phyloP scores from a whole-genome alignment of 78 protist species.

The Andalucia godoyi region DNA sequence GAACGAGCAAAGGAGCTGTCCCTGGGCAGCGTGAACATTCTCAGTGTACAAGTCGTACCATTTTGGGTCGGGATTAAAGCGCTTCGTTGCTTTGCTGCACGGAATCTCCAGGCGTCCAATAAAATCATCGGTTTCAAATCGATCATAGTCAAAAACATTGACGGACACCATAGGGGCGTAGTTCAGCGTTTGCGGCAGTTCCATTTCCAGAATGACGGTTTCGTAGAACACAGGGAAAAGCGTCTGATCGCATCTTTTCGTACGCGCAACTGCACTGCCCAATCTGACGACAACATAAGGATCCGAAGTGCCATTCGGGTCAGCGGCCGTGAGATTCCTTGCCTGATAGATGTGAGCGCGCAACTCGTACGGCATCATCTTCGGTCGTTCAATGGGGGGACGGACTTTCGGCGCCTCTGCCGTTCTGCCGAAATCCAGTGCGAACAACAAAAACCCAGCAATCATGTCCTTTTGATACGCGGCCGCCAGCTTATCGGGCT shows the following conservation, averaged over 20 bases:
- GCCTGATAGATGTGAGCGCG: slow-evolving; percentile 20
- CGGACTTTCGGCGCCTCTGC: background rate
- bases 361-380: background rate
- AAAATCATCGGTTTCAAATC: background rate
- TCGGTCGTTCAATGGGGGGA: background rate
- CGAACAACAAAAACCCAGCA: slow-evolving; percentile 7
- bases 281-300: background rate
- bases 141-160: background rate
- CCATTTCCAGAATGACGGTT: background rate
- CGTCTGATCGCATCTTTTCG: slow-evolving; percentile 9
- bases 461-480: background rate
- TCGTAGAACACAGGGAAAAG: slow-evolving; percentile 11
- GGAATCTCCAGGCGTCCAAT: background rate
- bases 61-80: background rate
- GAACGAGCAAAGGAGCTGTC: background rate
- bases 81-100: background rate
- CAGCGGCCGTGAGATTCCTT: slow-evolving; percentile 14
- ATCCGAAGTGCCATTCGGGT: slow-evolving; percentile 6
- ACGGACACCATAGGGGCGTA: background rate
- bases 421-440: background rate
- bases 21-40: background rate
- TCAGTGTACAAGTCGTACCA: background rate
- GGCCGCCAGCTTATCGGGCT: background rate
- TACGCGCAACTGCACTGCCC: background rate
- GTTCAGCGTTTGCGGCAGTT: background rate